Conservation (phyloP, 371 early-diverging fungal genomes). For the Mucor lusitanicus region DNA sequence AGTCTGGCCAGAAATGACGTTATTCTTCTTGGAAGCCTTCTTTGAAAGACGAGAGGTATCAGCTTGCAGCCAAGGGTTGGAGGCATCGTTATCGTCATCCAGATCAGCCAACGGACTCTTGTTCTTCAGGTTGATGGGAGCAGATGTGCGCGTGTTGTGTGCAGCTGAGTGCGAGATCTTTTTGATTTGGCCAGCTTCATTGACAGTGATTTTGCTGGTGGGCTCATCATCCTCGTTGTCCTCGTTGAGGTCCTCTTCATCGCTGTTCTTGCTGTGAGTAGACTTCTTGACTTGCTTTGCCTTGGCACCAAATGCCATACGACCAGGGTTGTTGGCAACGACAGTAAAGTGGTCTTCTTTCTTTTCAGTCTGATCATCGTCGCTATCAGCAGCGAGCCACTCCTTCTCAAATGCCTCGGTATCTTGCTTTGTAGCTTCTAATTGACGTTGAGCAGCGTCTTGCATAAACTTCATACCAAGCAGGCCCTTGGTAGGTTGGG, state of each 20-base stretch:
- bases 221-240: conserved; percentile 2
- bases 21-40: conserved; percentile 60
- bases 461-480: conserved; percentile 98
- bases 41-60: conserved; percentile 50
- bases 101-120: conserved; percentile 29
- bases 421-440: conserved; percentile 54
- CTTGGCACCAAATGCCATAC: conserved; percentile 60
- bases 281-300: conserved; percentile 27
- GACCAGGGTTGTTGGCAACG: conserved; percentile 59
- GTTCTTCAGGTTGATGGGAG: conserved; percentile 50
- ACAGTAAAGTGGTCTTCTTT: conserved; percentile 24
- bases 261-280: background rate
- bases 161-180: conserved; percentile 62
- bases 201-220: conserved; percentile 31
- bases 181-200: conserved; percentile 61
- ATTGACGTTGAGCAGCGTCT: conserved; percentile 63
- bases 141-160: conserved; percentile 61
- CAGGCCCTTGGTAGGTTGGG: conserved; percentile 77
- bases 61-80: conserved; percentile 71
- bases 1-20: conserved; percentile 50
- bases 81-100: conserved; percentile 24
- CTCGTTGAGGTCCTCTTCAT: conserved; percentile 3
- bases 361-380: conserved; percentile 40
- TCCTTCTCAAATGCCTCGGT: conserved; percentile 48
- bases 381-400: conserved; percentile 44